Evolutionary conservation across 192 early-diverging fungal species (phyloP), one percentile per base, ranked within the genome.

Genomic region (Linderina pennispora): DNA sequence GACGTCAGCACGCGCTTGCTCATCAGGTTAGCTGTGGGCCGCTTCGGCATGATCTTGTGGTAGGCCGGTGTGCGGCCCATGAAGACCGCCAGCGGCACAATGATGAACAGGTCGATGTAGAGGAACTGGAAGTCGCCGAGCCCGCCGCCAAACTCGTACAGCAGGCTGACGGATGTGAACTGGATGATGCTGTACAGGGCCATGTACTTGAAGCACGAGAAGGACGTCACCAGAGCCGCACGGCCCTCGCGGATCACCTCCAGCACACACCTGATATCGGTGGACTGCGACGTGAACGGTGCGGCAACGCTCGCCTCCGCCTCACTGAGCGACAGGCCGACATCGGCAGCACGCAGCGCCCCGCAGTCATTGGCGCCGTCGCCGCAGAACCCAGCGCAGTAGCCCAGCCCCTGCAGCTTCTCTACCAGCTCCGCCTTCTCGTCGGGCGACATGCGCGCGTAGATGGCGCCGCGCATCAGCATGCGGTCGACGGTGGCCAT

Each of bases 311-410:
- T 91, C 2, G 95, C 91, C 55, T 99, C 97, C 3, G 96, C 97
- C 47, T 98, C 94, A 9, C 91, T 94, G 38, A 99, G 76, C 9
- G 91, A 95, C 15, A 99, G 74, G 0, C 97, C 97, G 36, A 95
- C 89, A 63, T 99, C 97, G 15, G 91, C 95, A 0, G 88, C 86
- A 43, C 96, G 91, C 11, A 99, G 72, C 3, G 97, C 97, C 15
- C 94, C 92, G 72, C 90, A 92, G 63, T 99, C 97, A 51, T 99
- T 99, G 15, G 97, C 94, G 8, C 97, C 97, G 58, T 99, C 97
- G n/a, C 97, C 97, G 58, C 94, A 97, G 63, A 99, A 99, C 0
- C 92, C 91, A 20, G 91, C 86, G 53, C 86, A 91, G 70, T 98
- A 94, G 11, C 87, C 93, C 20, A 97, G 78, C 16, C 68, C 77